phyloP scores from a whole-genome alignment of 805 yeast species.

The Kazachstania psychrophila region DNA sequence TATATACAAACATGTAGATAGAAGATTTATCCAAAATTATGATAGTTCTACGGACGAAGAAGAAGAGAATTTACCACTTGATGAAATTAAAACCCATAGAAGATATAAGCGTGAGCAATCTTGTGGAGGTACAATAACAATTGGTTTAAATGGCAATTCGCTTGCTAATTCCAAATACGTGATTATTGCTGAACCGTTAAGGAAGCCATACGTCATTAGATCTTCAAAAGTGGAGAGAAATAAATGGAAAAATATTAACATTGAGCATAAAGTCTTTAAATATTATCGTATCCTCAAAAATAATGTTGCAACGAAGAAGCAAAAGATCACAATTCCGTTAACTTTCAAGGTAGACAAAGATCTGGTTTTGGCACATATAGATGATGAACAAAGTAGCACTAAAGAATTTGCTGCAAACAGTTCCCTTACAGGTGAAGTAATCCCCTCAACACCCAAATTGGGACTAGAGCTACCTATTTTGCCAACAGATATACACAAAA shows the following conservation, averaged over 20 bases:
- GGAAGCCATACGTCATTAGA: conserved; percentile 21
- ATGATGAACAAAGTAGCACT: neutral
- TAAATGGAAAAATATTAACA: conserved; percentile 10
- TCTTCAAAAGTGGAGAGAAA: conserved; percentile 15
- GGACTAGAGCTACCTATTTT: too few relatives aligned
- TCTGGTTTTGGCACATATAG: too few relatives aligned
- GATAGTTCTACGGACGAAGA: conserved; percentile 28
- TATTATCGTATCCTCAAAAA: conserved; percentile 11
- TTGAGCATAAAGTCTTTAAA: conserved; percentile 7
- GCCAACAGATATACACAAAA: too few relatives aligned
- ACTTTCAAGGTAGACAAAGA: conserved; percentile 5
- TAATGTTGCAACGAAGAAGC: conserved; percentile 13
- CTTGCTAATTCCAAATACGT: conserved; percentile 11
- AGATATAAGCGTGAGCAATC: conserved; percentile 6
- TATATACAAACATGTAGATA: conserved; percentile 18
- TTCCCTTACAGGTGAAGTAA: neutral
- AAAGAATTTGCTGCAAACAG: neutral
- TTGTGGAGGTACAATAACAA: conserved; percentile 21
- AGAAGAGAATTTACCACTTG: conserved; percentile 10
- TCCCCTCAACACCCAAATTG: too few relatives aligned
- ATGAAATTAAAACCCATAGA: conserved; percentile 15
- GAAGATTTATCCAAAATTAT: conserved; percentile 15
- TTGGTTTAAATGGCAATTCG: conserved; percentile 8
- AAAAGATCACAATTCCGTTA: conserved; percentile 5
- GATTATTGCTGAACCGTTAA: conserved; percentile 26